Conservation (phyloP, 2,329 filamentous ascomycete species). For the Drechslerella dactyloides region DNA sequence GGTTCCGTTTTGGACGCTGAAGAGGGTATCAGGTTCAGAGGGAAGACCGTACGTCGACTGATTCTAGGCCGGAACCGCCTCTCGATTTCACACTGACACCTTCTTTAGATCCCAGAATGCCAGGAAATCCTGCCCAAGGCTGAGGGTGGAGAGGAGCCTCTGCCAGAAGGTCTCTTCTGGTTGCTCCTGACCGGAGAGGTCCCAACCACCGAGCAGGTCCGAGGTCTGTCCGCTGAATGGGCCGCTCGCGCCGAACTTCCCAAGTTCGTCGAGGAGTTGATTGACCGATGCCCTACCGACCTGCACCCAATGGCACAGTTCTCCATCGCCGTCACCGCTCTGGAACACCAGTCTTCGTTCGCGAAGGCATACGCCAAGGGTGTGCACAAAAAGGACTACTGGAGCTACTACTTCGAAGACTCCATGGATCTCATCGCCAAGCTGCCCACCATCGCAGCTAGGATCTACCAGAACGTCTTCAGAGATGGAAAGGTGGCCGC, state of each 20-base stretch:
- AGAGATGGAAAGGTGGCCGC: slow-evolving; percentile 98
- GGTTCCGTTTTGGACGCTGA: slow-evolving; percentile 96
- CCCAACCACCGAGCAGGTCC: slow-evolving; percentile 96
- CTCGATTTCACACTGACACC: background rate
- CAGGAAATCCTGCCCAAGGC: slow-evolving; percentile 97
- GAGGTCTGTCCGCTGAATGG: slow-evolving; percentile 97
- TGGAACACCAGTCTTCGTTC: slow-evolving; percentile 97
- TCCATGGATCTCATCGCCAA: slow-evolving; percentile 99
- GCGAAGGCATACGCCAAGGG: slow-evolving; percentile 99
- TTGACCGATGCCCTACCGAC: slow-evolving; percentile 98
- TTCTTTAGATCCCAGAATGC: slow-evolving; percentile 83
- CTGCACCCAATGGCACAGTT: slow-evolving; percentile 99
- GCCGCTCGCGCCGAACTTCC: slow-evolving; percentile 94
- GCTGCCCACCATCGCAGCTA: slow-evolving; percentile 94
- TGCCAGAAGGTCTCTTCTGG: slow-evolving; percentile 99
- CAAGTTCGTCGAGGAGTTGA: slow-evolving; percentile 98
- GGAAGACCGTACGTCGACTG: slow-evolving; percentile 74
- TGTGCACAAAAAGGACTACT: slow-evolving; percentile 99
- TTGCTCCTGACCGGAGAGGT: slow-evolving; percentile 98
- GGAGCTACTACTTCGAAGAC: slow-evolving; percentile 99
- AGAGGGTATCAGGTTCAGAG: slow-evolving; percentile 99
- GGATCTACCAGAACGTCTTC: slow-evolving; percentile 99
- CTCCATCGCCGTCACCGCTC: slow-evolving; percentile 94
- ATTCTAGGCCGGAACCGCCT: background rate
- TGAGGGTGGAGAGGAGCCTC: slow-evolving; percentile 92